Percentiles rank a stretch among this genome's conserved stretches.
phyloP scores from a whole-genome alignment of 2,329 filamentous ascomycete genomes.

The Botryotinia narcissicola region DNA sequence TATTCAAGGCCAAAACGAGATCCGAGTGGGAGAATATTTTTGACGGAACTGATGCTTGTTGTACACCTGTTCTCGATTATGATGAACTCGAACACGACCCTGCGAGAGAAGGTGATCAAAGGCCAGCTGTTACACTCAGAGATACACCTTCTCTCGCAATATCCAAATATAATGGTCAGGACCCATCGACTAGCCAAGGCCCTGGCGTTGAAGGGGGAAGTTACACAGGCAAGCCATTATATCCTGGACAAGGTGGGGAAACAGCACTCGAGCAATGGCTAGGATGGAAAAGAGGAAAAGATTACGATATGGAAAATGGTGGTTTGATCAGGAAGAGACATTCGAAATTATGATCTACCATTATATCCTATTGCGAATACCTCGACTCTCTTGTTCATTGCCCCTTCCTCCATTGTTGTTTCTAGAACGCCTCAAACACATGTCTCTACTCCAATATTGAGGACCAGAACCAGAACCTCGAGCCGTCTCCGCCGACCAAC shows the following conservation, averaged over 20 bases:
- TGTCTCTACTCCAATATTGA: conserved; percentile 12
- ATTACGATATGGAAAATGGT: conserved; percentile 67
- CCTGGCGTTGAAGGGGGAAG: conserved; percentile 63
- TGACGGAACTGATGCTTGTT: conserved; percentile 88
- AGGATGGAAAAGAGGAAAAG: conserved; percentile 69
- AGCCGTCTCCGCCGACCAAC: background rate
- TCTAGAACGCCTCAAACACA: conserved; percentile 13
- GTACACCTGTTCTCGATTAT: conserved; percentile 80
- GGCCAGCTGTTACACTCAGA: conserved; percentile 66
- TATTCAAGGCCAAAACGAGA: conserved; percentile 69
- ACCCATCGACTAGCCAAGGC: conserved; percentile 53
- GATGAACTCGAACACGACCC: conserved; percentile 59
- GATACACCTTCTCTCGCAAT: conserved; percentile 68
- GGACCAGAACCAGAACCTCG: background rate
- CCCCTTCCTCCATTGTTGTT: background rate
- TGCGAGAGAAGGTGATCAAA: conserved; percentile 62
- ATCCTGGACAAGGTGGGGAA: conserved; percentile 70
- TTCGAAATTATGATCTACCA: conserved; percentile 44
- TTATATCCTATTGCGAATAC: background rate
- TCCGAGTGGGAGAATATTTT: conserved; percentile 82
- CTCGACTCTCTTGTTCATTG: background rate
- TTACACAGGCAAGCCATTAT: conserved; percentile 60
- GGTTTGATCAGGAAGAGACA: conserved; percentile 53
- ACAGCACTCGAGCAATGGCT: conserved; percentile 68
- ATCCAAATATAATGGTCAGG: conserved; percentile 44